Conservation (phyloP, 805 yeast species). For the Yueomyces sinensis region DNA sequence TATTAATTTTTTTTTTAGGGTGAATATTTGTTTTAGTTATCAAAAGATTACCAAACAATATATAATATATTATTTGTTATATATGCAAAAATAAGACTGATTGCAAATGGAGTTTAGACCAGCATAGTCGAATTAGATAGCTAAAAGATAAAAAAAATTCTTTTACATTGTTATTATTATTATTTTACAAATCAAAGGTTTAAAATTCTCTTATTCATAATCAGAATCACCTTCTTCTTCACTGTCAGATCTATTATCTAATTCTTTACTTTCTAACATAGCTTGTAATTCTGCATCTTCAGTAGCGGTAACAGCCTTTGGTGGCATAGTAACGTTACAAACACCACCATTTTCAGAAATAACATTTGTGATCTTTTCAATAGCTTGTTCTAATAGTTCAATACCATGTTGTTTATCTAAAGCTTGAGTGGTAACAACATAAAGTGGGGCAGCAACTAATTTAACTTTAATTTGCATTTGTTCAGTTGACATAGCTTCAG, state of each 20-base stretch:
- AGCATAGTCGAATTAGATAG: too few species aligned
- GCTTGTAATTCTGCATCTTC: constrained; percentile 98
- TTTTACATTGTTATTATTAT: too few species aligned
- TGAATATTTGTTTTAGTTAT: too few species aligned
- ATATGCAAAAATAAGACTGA: too few species aligned
- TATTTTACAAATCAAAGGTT: too few species aligned
- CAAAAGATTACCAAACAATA: too few species aligned
- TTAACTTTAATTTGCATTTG: constrained; percentile 83
- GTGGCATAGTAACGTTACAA: constrained; percentile 91
- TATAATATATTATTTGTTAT: too few species aligned
- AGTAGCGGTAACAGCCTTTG: constrained; percentile 96
- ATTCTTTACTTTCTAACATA: constrained; percentile 82
- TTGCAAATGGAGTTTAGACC: too few species aligned
- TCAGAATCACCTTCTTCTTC: constrained; percentile 51
- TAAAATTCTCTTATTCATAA: background rate
- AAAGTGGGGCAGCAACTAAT: constrained; percentile 94
- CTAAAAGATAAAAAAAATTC: too few species aligned
- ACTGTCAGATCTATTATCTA: constrained; percentile 74
- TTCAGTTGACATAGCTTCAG: constrained; percentile 74
- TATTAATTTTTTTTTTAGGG: too few species aligned
- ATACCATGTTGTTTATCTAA: constrained; percentile 86
- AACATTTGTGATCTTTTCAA: constrained; percentile 55
- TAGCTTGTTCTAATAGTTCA: constrained; percentile 64
- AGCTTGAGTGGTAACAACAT: constrained; percentile 85
- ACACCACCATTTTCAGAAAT: constrained; percentile 71